Base-by-base conservation (phyloP, 495 filamentous ascomycete species). In the Trichocladium uniseriatum region DNA sequence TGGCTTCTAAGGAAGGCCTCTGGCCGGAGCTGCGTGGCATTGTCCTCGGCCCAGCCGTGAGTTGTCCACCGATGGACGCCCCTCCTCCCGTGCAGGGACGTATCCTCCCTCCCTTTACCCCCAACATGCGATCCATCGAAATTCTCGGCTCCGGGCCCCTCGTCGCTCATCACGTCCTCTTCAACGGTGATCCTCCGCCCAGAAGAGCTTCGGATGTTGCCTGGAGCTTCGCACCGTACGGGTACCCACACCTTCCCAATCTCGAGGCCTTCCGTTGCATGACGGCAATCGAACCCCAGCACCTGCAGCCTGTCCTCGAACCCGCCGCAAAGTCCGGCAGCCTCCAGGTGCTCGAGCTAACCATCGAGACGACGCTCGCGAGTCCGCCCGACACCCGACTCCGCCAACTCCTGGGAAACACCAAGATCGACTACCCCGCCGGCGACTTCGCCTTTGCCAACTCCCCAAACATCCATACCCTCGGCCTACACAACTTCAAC, bases 401-500 rank as follows among this genome's bases (percentile, higher is more conserved):
- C 15, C 22, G 34, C 7, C 6, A 6, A 3, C 52, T 35, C n/a
- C 38, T 49, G 40, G 36, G 18, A 11, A 32, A n/a, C 31, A 21
- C n/a, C 2, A 5, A 14, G 16, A 28, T 34, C 1, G 8, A 14
- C 5, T 8, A 36, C 8, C 59, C 46, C 1, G 44, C 38, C 15
- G 20, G 14, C 13, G 59, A 58, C 22, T 48, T 45, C 9, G 18
- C 34, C 19, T 58, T 56, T 40, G 29, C 53, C 14, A 2, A 11
- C 19, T 49, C 51, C 1, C 45, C 52, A 0, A 51, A 21, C 45
- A 20, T 65, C 9, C 45, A 45, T 42, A 55, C 51, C 10, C 42
- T 65, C 4, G 62, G 60, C 1, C 48, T 65, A 9, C 36, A 43
- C 55, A 22, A 52, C 45, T 63, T 65, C 48, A 63, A 65, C 46